Percentiles rank a stretch among this genome's conserved stretches.
phyloP scores from a whole-genome alignment of 768 basidiomycete genomes.

The Trametes cinnabarina region DNA sequence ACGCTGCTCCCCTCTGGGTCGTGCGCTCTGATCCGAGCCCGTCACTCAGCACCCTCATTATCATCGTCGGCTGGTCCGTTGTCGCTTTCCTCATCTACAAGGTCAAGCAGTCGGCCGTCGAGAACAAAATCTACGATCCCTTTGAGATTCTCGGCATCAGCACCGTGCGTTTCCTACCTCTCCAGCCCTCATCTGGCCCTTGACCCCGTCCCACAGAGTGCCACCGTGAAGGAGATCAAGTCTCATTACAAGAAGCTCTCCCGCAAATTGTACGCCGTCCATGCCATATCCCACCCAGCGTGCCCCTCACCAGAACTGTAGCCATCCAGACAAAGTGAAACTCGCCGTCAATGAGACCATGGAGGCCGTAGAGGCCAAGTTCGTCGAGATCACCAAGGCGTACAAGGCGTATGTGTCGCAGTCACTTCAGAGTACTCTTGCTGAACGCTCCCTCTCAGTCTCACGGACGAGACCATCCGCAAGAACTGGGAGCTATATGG shows the following conservation, averaged over 20 bases:
- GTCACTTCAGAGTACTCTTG: background rate
- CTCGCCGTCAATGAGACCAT: constrained; percentile 78
- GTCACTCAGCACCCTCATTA: constrained; percentile 50
- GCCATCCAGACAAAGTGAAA: constrained; percentile 96
- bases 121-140: constrained; percentile 83
- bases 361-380: constrained; percentile 81
- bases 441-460: constrained; percentile 37
- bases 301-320: constrained; percentile 29
- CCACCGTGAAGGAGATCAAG: constrained; percentile 89
- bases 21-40: constrained; percentile 1
- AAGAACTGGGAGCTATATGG: constrained; percentile 88
- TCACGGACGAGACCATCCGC: constrained; percentile 91
- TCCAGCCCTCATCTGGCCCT: background rate
- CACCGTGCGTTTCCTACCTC: constrained; percentile 46
- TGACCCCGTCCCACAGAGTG: constrained; percentile 40
- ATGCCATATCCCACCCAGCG: background rate
- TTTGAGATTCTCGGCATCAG: constrained; percentile 88
- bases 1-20: too few relatives aligned
- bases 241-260: constrained; percentile 93
- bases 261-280: constrained; percentile 64
- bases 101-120: constrained; percentile 53
- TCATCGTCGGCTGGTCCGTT: constrained; percentile 70
- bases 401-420: constrained; percentile 76
- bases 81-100: constrained; percentile 69
- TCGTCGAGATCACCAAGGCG: constrained; percentile 93